Evolutionary conservation across 495 filamentous ascomycete species (phyloP), one percentile per base, ranked within the genome.

Genomic region (Aspergillus funiculosus): DNA sequence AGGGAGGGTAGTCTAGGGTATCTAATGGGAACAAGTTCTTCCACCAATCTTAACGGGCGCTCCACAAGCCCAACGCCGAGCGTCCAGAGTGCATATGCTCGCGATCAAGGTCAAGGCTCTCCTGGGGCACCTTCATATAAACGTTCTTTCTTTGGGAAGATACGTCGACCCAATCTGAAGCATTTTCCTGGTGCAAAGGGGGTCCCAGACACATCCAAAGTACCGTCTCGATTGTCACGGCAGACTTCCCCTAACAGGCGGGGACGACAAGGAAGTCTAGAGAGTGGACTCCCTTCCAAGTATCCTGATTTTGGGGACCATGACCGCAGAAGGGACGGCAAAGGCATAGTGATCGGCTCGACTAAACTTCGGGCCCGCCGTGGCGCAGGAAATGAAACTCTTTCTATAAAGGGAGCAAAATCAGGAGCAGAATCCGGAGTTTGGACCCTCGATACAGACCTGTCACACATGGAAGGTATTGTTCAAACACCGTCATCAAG

Each of bases 401-500:
- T 36, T n/a, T 9, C 39, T 17, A 38, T 49, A 28, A 50, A 53
- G 56, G 60, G 63, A 13, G 50, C 57, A 8, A 56, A 64, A 19
- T 64, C 67, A 2, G 43, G 52, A 2, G 58, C 63, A 36, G 61
- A 64, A 28, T 48, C 52, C n/a, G 62, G 63, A 39, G 69, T 81
- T 42, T 94, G 78, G 60, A 72, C 75, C 43, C 80, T 96, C 9
- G 89, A 96, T 64, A 92, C 85, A 4, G 81, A 96, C 60, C 75
- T 96, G 13, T 71, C 72, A 7, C 73, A 91, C 48, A 85, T 96
- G 83, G 79, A 86, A 51, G 90, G 85, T 19, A 94, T 96, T 44
- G 66, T 96, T 29, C 78, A 75, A 18, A 48, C 65, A 3, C 43
- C 51, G n/a, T 54, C 51, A 18, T 52, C 60, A 6, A 39, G 49